Percentiles rank a stretch among this genome's conserved stretches.
Conservation (phyloP, 371 early-diverging fungal species). For the Lichtheimia corymbifera region DNA sequence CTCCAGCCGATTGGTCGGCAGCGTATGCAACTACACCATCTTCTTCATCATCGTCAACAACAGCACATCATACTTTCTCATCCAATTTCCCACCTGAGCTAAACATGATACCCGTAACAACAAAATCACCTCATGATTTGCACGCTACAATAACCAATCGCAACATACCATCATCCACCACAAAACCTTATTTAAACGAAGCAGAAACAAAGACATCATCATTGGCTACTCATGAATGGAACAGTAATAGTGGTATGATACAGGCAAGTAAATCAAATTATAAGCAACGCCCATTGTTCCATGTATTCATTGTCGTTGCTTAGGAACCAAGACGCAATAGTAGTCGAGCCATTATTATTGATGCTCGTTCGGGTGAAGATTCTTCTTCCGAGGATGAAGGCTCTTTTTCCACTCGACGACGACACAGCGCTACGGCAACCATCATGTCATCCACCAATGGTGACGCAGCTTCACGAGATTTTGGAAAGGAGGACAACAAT, state of each 20-base stretch:
- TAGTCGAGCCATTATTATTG: slow-evolving; percentile 10
- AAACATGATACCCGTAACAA: too few relatives aligned
- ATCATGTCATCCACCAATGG: background rate
- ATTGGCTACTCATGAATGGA: background rate
- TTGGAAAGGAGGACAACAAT: background rate
- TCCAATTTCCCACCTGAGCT: too few relatives aligned
- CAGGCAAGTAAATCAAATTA: background rate
- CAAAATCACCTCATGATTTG: background rate
- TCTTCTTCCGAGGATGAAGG: background rate
- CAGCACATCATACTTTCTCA: too few relatives aligned
- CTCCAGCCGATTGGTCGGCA: too few relatives aligned
- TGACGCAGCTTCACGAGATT: background rate
- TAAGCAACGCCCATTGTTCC: background rate
- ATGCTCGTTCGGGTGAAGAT: slow-evolving; percentile 1
- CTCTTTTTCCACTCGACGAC: too few relatives aligned
- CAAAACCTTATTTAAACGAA: background rate
- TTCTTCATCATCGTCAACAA: too few relatives aligned
- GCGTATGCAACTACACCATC: too few relatives aligned
- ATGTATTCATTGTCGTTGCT: background rate
- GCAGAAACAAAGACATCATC: background rate
- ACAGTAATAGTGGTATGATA: background rate
- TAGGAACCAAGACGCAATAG: background rate
- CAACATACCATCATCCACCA: background rate
- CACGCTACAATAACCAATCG: background rate
- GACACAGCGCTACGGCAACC: background rate